Percentiles rank a stretch among this genome's conserved stretches.
Evolutionary conservation across 129 eudicot genomes (phyloP).

Genomic region (Flaveria ramosissima): DNA sequence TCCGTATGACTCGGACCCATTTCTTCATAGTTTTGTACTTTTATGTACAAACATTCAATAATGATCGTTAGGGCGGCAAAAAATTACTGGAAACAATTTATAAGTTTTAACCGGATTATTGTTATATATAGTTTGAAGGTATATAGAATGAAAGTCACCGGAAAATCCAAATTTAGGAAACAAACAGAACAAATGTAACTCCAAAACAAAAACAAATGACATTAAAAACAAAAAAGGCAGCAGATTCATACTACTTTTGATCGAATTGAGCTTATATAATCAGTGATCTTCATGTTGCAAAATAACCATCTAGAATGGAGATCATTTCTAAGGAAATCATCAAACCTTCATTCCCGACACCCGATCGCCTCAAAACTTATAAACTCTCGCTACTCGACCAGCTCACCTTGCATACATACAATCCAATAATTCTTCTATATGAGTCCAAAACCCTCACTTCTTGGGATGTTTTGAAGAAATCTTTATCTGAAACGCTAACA

Average conservation of each 20-base stretch:
- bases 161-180: not conserved
- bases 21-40: not conserved
- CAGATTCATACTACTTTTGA: not conserved
- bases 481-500: constrained; percentile 34
- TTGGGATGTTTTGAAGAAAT: constrained; percentile 18
- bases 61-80: not conserved
- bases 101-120: not conserved
- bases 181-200: not conserved
- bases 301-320: constrained; percentile 18
- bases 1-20: not conserved
- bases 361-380: constrained; percentile 21
- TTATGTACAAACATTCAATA: not conserved
- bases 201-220: constrained; percentile 1
- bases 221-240: not conserved
- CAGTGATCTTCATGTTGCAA: not conserved
- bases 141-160: not conserved
- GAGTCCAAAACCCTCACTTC: not conserved
- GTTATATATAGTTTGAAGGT: not conserved
- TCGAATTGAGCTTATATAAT: not conserved
- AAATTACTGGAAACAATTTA: not conserved
- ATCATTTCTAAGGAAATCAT: constrained; percentile 24
- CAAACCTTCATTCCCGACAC: constrained; percentile 38
- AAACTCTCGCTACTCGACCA: constrained; percentile 41
- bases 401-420: not conserved
- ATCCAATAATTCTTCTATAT: constrained; percentile 29